Evolutionary conservation across 495 filamentous ascomycete genomes (phyloP), one percentile per base, ranked within the genome.

Genomic region (Parmelia sp.): DNA sequence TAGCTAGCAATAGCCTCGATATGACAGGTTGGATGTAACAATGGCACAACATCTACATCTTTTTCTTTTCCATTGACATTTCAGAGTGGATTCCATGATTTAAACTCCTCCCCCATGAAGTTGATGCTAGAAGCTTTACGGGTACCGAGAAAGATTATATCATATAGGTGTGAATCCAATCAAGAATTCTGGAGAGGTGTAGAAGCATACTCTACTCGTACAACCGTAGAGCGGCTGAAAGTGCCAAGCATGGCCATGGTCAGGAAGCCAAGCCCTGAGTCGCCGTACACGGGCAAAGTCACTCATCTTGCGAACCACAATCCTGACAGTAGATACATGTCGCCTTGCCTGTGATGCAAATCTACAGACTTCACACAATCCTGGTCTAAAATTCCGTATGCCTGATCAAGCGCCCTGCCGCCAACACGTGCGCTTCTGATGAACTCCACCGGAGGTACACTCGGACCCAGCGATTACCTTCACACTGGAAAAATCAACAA

Each of bases 171-270:
- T 25, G 45, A 9, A 45, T 1, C 2, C 42, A 45, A n/a, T n/a
- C n/a, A 45, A 45, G 42, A 27, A 25, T 4, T 49, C 1, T 45
- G 25, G 45, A 49, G 7, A 25, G 0, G 12, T 14, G 6, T 25
- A 45, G 42, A 45, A n/a, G 42, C 8, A 45, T n/a, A 6, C 10
- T 40, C 39, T 40, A 9, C 39, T 40, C 2, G 39, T 9, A 9
- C 6, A 40, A 3, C 39, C 36, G 36, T 59, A 42, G 57, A 42
- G 15, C 35, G 21, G 31, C 45, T 25, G 23, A 11, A 29, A n/a
- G n/a, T n/a, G 62, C 62, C 62, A 64, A 64, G 62, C 62, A 51
- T 59, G 56, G 62, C 59, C 62, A 64, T 64, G 15, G 55, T 23
- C 57, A 7, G 62, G 29, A 23, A 23, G 29, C 47, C 23, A 23